A percentile compares a stretch with the other conserved stretches of the same genome.
phyloP scores from a whole-genome alignment of 2,329 filamentous ascomycete species.

The Cladophialophora exuberans region DNA sequence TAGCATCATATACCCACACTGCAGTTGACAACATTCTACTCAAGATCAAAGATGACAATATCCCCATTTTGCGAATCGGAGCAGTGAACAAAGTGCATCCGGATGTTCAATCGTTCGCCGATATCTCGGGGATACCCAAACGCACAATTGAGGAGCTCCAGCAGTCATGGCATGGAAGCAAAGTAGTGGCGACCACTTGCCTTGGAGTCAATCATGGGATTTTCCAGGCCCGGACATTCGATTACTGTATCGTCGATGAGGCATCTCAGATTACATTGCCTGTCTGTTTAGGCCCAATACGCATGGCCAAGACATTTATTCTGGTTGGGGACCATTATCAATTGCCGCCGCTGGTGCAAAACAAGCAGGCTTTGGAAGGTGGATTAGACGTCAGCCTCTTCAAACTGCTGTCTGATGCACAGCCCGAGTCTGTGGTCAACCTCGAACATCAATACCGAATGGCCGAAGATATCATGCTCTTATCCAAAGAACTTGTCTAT shows the following conservation, averaged over 20 bases:
- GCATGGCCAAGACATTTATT: constrained; percentile 90
- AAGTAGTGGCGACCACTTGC: constrained; percentile 92
- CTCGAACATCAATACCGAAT: constrained; percentile 97
- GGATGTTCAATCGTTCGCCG: constrained; percentile 83
- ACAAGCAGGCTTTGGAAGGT: constrained; percentile 81
- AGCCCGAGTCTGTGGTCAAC: constrained; percentile 85
- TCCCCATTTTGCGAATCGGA: constrained; percentile 82
- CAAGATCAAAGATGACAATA: constrained; percentile 79
- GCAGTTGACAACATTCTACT: constrained; percentile 97
- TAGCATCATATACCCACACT: constrained; percentile 96
- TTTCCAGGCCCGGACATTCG: constrained; percentile 86
- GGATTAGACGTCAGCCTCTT: constrained; percentile 93
- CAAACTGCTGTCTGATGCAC: constrained; percentile 85
- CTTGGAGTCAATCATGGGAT: constrained; percentile 86
- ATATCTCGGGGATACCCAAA: constrained; percentile 73
- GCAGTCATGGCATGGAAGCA: constrained; percentile 79
- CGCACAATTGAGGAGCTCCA: constrained; percentile 81
- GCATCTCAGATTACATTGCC: constrained; percentile 96
- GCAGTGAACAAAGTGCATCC: constrained; percentile 83
- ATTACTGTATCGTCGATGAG: constrained; percentile 98
- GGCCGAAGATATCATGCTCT: constrained; percentile 94
- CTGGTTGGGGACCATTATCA: constrained; percentile 97
- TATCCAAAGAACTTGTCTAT: constrained; percentile 94
- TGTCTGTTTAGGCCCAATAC: constrained; percentile 89
- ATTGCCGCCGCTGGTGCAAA: constrained; percentile 89